Conservation (phyloP, 371 early-diverging fungal species). For the Mortierella sp. region DNA sequence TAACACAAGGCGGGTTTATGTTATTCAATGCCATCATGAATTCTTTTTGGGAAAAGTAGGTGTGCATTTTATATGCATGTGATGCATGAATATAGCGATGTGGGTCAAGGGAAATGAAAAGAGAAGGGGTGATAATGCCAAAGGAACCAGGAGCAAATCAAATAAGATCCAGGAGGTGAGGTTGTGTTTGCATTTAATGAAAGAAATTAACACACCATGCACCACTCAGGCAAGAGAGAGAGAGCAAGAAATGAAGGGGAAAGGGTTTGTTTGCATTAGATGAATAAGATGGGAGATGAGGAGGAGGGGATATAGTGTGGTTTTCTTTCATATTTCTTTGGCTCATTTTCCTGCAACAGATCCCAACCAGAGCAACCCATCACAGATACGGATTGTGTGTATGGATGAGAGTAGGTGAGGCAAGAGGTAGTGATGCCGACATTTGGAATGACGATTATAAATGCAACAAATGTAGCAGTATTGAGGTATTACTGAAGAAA, state of each 20-base stretch:
- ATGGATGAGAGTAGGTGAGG: neutral
- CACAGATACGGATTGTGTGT: neutral
- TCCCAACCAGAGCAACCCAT: neutral
- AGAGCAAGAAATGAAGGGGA: constrained; percentile 8
- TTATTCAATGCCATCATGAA: neutral
- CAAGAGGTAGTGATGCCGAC: neutral
- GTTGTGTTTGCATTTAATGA: neutral
- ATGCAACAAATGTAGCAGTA: no score
- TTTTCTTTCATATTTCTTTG: neutral
- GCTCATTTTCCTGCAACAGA: neutral
- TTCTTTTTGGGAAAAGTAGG: neutral
- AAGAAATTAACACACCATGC: neutral
- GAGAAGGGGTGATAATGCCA: neutral
- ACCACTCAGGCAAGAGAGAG: neutral
- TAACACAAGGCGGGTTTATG: neutral
- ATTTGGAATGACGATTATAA: no score
- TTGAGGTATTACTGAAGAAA: neutral
- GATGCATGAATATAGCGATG: neutral
- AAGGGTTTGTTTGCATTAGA: constrained; percentile 4
- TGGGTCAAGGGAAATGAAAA: constrained; percentile 2
- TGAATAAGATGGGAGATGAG: neutral
- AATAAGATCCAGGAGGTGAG: constrained; percentile 2
- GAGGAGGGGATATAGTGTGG: neutral
- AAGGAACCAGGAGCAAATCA: neutral
- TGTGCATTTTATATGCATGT: neutral